A percentile compares a stretch with the other conserved stretches of the same genome.
phyloP scores from a whole-genome alignment of 2,329 filamentous ascomycete genomes.

The Paraphoma sp. region DNA sequence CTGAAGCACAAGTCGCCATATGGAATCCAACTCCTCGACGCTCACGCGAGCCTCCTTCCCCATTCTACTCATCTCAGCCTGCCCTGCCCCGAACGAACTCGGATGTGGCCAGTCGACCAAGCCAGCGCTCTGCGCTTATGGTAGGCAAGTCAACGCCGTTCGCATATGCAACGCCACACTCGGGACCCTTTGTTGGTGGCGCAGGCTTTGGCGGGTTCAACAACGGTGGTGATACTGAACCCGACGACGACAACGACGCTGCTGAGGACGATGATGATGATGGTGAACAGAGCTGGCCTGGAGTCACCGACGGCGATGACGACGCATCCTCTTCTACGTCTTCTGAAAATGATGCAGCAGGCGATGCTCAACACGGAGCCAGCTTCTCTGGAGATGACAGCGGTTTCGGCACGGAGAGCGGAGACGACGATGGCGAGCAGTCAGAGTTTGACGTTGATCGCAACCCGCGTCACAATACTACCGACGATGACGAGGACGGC shows the following conservation, averaged over 20 bases:
- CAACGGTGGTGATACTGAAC: constrained; percentile 42
- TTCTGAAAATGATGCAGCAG: constrained; percentile 14
- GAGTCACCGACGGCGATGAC: constrained; percentile 35
- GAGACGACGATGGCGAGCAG: constrained; percentile 12
- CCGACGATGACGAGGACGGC: constrained; percentile 20
- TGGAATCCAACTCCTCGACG: constrained; percentile 51
- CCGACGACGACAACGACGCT: constrained; percentile 43
- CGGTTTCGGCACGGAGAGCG: constrained; percentile 38
- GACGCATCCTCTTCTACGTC: constrained; percentile 29
- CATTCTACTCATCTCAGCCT: constrained; percentile 45
- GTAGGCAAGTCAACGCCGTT: constrained; percentile 60
- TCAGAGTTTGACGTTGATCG: constrained; percentile 12
- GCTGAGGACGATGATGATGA: constrained; percentile 27
- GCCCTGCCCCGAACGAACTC: constrained; percentile 37
- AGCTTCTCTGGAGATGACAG: constrained; percentile 46
- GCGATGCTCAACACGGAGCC: constrained; percentile 36
- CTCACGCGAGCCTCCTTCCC: constrained; percentile 53
- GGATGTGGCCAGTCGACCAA: constrained; percentile 49
- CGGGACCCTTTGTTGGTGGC: constrained; percentile 50
- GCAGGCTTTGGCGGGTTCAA: constrained; percentile 28
- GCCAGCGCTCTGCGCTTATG: constrained; percentile 49
- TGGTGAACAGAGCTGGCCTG: constrained; percentile 39
- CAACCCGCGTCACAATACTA: neutral
- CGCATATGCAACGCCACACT: constrained; percentile 79
- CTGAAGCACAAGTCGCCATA: constrained; percentile 34